These are phyloP conservation scores for Groenewaldozyma salmanticensis DNA, from an alignment of 805 yeast species.

Conservation along the genomic window DNA sequence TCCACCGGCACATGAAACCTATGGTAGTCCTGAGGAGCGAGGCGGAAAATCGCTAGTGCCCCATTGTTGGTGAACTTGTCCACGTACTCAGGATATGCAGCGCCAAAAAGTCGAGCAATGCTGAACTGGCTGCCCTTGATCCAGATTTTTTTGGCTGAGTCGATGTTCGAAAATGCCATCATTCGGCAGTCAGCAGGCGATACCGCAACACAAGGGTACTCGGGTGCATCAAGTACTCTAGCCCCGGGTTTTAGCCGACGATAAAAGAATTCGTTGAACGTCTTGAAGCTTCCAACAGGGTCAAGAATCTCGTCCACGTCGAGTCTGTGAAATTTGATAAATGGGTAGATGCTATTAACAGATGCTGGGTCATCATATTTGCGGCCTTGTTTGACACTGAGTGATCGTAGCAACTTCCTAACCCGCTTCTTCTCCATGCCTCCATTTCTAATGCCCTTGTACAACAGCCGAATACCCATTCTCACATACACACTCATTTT, in stretches of 20 bases:
- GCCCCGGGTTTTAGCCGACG: conserved; percentile 64
- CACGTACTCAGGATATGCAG: conserved; percentile 30
- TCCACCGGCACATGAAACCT: conserved; percentile 83
- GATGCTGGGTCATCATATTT: conserved; percentile 72
- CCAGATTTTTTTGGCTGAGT: conserved; percentile 69
- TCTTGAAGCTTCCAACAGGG: conserved; percentile 42
- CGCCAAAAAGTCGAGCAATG: conserved; percentile 46
- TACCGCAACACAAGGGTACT: conserved; percentile 40
- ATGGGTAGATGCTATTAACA: conserved; percentile 56
- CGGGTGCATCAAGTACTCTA: conserved; percentile 56
- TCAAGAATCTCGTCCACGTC: conserved; percentile 60
- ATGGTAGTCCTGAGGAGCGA: conserved; percentile 97
- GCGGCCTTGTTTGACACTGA: conserved; percentile 72
- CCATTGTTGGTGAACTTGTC: conserved; percentile 38
- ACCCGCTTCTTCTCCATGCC: conserved; percentile 47
- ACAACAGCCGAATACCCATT: conserved; percentile 74
- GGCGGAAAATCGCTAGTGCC: conserved; percentile 66
- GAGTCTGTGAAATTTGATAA: conserved; percentile 73
- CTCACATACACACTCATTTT: conserved; percentile 85
- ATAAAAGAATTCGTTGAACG: conserved; percentile 86
- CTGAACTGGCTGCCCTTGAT: conserved; percentile 78
- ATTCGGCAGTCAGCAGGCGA: conserved; percentile 88
- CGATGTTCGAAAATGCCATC: conserved; percentile 52
- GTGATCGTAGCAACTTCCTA: conserved; percentile 47
- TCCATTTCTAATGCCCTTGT: conserved; percentile 53